Evolutionary conservation across 1,139 yeast species (phyloP).

Genomic region (Yamadazyma sp.): DNA sequence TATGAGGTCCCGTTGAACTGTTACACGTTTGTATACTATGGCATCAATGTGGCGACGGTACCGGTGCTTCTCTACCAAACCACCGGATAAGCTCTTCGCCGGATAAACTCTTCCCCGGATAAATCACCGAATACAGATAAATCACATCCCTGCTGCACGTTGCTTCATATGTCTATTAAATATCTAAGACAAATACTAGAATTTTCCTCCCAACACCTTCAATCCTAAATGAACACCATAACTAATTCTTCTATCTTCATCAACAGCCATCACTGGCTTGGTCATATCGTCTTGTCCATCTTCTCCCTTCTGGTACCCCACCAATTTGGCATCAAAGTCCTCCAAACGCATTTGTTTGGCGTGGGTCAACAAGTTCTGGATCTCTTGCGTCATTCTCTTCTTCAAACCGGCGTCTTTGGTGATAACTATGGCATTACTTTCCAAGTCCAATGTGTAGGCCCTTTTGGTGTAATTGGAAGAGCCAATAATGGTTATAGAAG

Average conservation of each 20-base stretch:
- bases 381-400: constrained; percentile 57
- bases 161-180: too few species aligned
- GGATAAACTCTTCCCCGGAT: too few species aligned
- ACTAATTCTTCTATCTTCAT: constrained; percentile 59
- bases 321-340: constrained; percentile 53
- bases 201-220: constrained; percentile 61
- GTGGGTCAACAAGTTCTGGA: constrained; percentile 57
- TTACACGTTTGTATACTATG: constrained; percentile 8
- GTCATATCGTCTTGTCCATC: constrained; percentile 14
- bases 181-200: too few species aligned
- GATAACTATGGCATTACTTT: constrained; percentile 76
- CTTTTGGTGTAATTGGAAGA: constrained; percentile 92
- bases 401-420: constrained; percentile 68
- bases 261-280: constrained; percentile 33
- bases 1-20: constrained; percentile 26
- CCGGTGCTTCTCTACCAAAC: constrained; percentile 2
- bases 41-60: constrained; percentile 6
- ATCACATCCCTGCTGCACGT: too few species aligned
- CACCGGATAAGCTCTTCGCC: not conserved
- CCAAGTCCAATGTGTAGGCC: constrained; percentile 85
- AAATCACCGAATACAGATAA: too few species aligned
- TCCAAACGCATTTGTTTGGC: constrained; percentile 51
- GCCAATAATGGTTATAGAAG: constrained; percentile 80
- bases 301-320: constrained; percentile 16
- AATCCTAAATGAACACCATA: constrained; percentile 65